phyloP scores from a whole-genome alignment of 2,329 filamentous ascomycete genomes.

The Raffaelea ambrosiae region DNA sequence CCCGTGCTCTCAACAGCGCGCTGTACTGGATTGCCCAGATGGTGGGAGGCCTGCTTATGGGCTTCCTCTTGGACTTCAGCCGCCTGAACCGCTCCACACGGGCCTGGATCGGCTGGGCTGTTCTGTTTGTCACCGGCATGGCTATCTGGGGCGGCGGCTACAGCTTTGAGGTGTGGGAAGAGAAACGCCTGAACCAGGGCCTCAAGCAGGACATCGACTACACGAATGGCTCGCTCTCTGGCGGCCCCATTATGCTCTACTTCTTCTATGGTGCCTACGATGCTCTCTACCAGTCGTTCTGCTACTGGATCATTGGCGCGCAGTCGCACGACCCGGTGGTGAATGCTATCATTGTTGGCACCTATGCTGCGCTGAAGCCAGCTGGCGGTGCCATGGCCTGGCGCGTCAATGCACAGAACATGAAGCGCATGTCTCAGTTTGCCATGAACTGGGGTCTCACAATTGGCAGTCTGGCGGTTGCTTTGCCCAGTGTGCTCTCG shows the following conservation, averaged over 20 bases:
- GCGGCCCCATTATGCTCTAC: slow-evolving; percentile 52
- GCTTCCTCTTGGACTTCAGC: slow-evolving; percentile 24
- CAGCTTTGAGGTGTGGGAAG: slow-evolving; percentile 52
- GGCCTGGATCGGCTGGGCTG: slow-evolving; percentile 34
- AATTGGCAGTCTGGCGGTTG: slow-evolving; percentile 32
- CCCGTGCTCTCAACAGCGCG: slow-evolving; percentile 44
- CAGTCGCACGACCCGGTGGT: slow-evolving; percentile 30
- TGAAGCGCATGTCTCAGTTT: slow-evolving; percentile 30
- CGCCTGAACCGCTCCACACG: slow-evolving; percentile 33
- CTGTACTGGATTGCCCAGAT: slow-evolving; percentile 51
- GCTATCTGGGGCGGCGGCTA: slow-evolving; percentile 54
- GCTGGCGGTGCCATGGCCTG: slow-evolving; percentile 36
- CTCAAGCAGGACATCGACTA: slow-evolving; percentile 30
- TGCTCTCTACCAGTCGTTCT: slow-evolving; percentile 56
- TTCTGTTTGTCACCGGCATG: slow-evolving; percentile 40
- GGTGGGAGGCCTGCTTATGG: slow-evolving; percentile 40
- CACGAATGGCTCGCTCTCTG: slow-evolving; percentile 5
- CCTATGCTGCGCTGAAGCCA: slow-evolving; percentile 36
- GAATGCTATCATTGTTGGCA: slow-evolving; percentile 34
- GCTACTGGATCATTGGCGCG: slow-evolving; percentile 51
- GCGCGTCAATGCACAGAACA: slow-evolving; percentile 29
- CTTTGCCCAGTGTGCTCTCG: slow-evolving; percentile 31
- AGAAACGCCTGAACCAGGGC: slow-evolving; percentile 23
- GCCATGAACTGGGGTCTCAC: slow-evolving; percentile 37
- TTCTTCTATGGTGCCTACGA: slow-evolving; percentile 65